These are phyloP conservation scores for Barbatosphaeria neglecta DNA, from an alignment of 495 filamentous ascomycete genomes.

Conservation along the genomic window DNA sequence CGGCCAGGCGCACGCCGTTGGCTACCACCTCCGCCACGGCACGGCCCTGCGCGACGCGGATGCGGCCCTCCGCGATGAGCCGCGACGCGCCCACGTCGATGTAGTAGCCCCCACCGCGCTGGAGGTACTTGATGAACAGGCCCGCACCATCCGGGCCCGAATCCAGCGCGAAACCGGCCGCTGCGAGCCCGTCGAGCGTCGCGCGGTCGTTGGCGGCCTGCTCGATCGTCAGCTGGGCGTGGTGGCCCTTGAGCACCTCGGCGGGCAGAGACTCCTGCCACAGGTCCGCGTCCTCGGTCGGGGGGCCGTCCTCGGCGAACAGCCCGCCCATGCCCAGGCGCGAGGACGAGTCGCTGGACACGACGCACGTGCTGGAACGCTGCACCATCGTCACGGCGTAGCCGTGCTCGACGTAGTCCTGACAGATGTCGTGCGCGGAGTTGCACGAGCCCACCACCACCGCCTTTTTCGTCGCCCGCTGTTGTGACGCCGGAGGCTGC, in stretches of 20 bases:
- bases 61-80: conserved; percentile 64
- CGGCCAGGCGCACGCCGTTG: conserved; percentile 50
- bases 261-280: conserved; percentile 42
- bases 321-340: conserved; percentile 43
- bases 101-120: conserved; percentile 69
- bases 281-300: conserved; percentile 54
- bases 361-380: conserved; percentile 60
- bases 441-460: conserved; percentile 74
- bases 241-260: conserved; percentile 45
- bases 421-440: conserved; percentile 71
- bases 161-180: conserved; percentile 61
- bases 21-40: conserved; percentile 51
- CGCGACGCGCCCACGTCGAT: conserved; percentile 68
- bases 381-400: conserved; percentile 80
- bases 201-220: conserved; percentile 40
- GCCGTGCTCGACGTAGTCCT: conserved; percentile 71
- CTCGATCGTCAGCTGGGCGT: conserved; percentile 36
- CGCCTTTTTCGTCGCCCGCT: conserved; percentile 43
- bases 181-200: conserved; percentile 46
- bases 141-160: conserved; percentile 53
- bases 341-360: conserved; percentile 37
- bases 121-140: conserved; percentile 62
- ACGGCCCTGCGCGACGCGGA: conserved; percentile 62
- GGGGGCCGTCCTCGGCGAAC: conserved; percentile 52
- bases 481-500: not conserved